Conservation (phyloP, 1,284 basidiomycete genomes). For the Ustilago tritici region DNA sequence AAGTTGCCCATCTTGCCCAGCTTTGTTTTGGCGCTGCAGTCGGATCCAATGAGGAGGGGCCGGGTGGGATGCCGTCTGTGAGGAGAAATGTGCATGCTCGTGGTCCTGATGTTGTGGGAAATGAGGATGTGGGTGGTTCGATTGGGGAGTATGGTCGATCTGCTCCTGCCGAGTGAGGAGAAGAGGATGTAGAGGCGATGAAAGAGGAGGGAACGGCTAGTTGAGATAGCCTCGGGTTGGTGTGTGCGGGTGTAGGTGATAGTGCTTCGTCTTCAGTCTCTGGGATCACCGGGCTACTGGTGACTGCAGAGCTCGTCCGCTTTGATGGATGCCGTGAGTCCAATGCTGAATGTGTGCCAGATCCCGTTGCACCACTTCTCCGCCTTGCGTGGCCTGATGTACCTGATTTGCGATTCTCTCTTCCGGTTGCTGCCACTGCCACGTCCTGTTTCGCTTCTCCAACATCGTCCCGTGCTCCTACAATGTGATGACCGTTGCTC, state of each 20-base stretch:
- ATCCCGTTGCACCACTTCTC: slow-evolving; percentile 39
- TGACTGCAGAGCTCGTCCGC: slow-evolving; percentile 13
- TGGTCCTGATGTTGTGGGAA: background rate
- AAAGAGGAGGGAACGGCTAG: slow-evolving; percentile 24
- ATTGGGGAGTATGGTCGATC: slow-evolving; percentile 57
- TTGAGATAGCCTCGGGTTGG: slow-evolving; percentile 5
- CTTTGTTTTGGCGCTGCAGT: slow-evolving; percentile 11
- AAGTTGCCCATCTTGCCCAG: slow-evolving; percentile 60
- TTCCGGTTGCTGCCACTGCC: slow-evolving; percentile 35
- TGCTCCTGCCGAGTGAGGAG: slow-evolving; percentile 17
- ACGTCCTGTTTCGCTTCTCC: slow-evolving; percentile 17
- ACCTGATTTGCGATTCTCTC: slow-evolving; percentile 21
- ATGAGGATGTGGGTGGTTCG: slow-evolving; percentile 17
- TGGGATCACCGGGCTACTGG: slow-evolving; percentile 29
- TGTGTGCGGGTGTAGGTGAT: background rate
- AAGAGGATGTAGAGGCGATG: slow-evolving; percentile 4
- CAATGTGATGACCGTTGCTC: background rate
- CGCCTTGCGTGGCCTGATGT: slow-evolving; percentile 33
- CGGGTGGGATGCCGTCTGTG: slow-evolving; percentile 12
- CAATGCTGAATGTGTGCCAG: slow-evolving; percentile 17
- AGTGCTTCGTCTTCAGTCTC: slow-evolving; percentile 19
- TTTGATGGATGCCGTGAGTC: slow-evolving; percentile 18
- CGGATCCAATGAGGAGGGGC: background rate
- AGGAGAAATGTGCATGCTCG: slow-evolving; percentile 23
- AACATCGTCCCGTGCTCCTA: background rate